Base-by-base conservation (phyloP, 192 early-diverging fungal species). In the Linnemannia zychae region DNA sequence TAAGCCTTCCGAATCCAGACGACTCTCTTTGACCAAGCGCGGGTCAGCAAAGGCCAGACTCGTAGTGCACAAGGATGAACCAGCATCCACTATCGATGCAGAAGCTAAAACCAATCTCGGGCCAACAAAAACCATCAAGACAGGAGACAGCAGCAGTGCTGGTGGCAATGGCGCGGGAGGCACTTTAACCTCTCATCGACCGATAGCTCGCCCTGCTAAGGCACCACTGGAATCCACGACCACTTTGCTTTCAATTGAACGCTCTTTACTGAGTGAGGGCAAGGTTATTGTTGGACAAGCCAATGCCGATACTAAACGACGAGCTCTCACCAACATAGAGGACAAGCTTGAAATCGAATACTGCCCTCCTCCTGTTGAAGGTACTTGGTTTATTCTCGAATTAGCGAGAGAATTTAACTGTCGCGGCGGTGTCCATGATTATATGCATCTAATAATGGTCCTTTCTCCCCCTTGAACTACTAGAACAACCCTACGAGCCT, bases 401-500 rank as follows among this genome's bases (percentile, higher is more conserved):
- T 2, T 63, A 28, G 28, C 28, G 28, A 12, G 0, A 60, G 31
- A 17, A 17, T 5, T 15, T 63, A 24, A 12, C 4, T 40, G 20
- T n/a, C 4, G 9, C 24, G 16, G 17, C 17, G 5, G 5, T 57
- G 53, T 57, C 5, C n/a, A n/a, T n/a, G 2, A 57, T 15, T 18
- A 18, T 15, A 57, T 57, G 17, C 16, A 13, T 57, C 40, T 57
- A 57, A 57, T 13, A 2, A 57, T 68, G 36, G 22, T 38, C 17
- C 1, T 68, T 65, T 46, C 28, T 2, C 44, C 48, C n/a, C 2
- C 16, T 67, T 24, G 1, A 46, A 28, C 24, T 28, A 24, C 40
- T 49, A 81, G 83, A 85, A 40, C 77, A 76, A 70, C 78, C 77
- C 47, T 79, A 76, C 52, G 83, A 85, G 22, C 83, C 83, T 36